Percentiles rank a stretch among this genome's conserved stretches.
Conservation (phyloP, 352 stramenopile species). For the Phytopythium kandeliae region DNA sequence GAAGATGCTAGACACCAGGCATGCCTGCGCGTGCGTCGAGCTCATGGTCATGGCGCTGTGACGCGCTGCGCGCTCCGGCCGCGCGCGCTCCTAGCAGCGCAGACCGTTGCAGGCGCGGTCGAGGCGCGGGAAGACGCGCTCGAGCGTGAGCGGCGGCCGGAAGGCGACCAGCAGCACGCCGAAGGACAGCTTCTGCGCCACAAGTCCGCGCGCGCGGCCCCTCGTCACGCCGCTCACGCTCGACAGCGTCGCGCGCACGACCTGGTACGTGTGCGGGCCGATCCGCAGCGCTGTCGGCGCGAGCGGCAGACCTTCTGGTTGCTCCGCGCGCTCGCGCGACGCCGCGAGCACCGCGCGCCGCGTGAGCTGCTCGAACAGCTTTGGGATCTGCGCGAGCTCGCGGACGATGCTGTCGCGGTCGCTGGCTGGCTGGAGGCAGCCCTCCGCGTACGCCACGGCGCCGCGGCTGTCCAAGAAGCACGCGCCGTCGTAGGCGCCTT, state of each 20-base stretch:
- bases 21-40: no score
- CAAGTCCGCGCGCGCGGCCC: slow-evolving; percentile 25
- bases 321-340: not conserved
- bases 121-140: slow-evolving; percentile 25
- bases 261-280: slow-evolving; percentile 21
- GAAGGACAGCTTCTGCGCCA: slow-evolving; percentile 46
- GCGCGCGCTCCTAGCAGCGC: not conserved
- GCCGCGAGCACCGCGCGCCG: slow-evolving; percentile 26
- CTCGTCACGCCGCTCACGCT: slow-evolving; percentile 32
- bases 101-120: slow-evolving; percentile 22
- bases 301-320: slow-evolving; percentile 1
- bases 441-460: slow-evolving; percentile 31
- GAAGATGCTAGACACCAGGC: no score
- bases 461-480: slow-evolving; percentile 33
- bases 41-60: not conserved
- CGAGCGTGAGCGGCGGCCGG: slow-evolving; percentile 23
- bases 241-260: slow-evolving; percentile 41
- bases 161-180: slow-evolving; percentile 42
- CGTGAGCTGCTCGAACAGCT: slow-evolving; percentile 41
- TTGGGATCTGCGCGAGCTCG: slow-evolving; percentile 13
- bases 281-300: slow-evolving; percentile 30
- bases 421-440: slow-evolving; percentile 30
- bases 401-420: not conserved
- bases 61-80: no score
- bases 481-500: slow-evolving; percentile 32